Evolutionary conservation across 441 rosid genomes (phyloP).

Genomic region (Gossypium trilobum): DNA sequence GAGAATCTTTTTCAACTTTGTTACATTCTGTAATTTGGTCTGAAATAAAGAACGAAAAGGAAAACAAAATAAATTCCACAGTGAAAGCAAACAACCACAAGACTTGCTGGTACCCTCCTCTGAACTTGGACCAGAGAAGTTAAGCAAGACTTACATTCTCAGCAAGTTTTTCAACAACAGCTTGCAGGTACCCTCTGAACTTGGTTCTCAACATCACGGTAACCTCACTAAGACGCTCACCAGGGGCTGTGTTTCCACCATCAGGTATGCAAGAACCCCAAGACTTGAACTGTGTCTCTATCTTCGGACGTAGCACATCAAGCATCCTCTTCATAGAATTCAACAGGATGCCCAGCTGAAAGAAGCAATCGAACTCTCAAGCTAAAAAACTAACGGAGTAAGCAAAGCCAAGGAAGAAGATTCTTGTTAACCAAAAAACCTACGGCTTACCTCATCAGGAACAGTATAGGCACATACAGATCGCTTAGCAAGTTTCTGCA

Average conservation of each 20-base stretch:
- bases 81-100: background rate
- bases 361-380: conserved; percentile 12
- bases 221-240: conserved; percentile 86
- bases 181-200: conserved; percentile 81
- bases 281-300: conserved; percentile 55
- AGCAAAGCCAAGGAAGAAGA: background rate
- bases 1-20: conserved; percentile 85
- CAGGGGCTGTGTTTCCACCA: conserved; percentile 73
- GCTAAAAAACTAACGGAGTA: conserved; percentile 20
- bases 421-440: background rate
- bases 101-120: background rate
- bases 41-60: conserved; percentile 18
- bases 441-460: conserved; percentile 69
- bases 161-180: conserved; percentile 78
- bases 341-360: conserved; percentile 53
- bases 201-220: conserved; percentile 91
- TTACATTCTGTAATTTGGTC: conserved; percentile 67
- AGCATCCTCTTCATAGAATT: conserved; percentile 75
- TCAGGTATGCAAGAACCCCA: conserved; percentile 78
- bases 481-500: conserved; percentile 78
- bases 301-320: conserved; percentile 49
- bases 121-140: background rate
- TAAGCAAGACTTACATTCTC: conserved; percentile 67
- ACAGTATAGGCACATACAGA: conserved; percentile 65
- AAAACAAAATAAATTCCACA: background rate